Evolutionary conservation across 176 grass and related monocot genomes (phyloP), one percentile per base, ranked within the genome.

Genomic region (Otatea glauca): DNA sequence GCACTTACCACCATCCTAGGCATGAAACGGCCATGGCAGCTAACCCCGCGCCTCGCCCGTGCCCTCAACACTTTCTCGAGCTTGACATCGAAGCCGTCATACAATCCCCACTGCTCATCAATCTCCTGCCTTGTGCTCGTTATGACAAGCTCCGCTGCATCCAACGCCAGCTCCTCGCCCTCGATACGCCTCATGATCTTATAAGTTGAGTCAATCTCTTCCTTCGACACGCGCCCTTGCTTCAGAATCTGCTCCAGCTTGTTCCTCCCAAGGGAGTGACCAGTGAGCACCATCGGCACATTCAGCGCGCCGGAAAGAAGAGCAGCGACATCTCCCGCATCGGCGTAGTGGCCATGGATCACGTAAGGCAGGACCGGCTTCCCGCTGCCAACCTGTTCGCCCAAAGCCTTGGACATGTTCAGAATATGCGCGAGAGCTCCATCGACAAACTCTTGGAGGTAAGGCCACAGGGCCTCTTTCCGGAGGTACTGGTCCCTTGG

Each of bases 131-230:
- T 89, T 20, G 96, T 99, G 81, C 96, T 99, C 1, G 96, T 99
- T n/a, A 99, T 96, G 24, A 99, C 96, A 48, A 99, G 77, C 88
- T 99, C 96, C 0, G 96, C 88, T 2, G 91, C 89, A 79, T 99
- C 96, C 56, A 99, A 73, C 2, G 93, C 88, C 77, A 99, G 74
- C 74, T 99, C 96, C 78, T 99, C 96, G 0, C 91, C 96, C 82
- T 99, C 96, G 1, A 99, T 96, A 37, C 96, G 93, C 86, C 96
- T 86, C 93, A 96, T 95, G 88, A 99, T 99, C 88, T 92, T 94
- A 54, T 99, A 99, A 2, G 93, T 99, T 0, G 93, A 85, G 35
- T 99, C 91, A 1, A 99, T 99, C 65, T 99, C 96, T 70, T 92
- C 81, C 77, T 85, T 92, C 0, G 96, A 91, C 86, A 92, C 90